Conservation (phyloP, 1,284 basidiomycete species). For the Hemileccinum hortonii region DNA sequence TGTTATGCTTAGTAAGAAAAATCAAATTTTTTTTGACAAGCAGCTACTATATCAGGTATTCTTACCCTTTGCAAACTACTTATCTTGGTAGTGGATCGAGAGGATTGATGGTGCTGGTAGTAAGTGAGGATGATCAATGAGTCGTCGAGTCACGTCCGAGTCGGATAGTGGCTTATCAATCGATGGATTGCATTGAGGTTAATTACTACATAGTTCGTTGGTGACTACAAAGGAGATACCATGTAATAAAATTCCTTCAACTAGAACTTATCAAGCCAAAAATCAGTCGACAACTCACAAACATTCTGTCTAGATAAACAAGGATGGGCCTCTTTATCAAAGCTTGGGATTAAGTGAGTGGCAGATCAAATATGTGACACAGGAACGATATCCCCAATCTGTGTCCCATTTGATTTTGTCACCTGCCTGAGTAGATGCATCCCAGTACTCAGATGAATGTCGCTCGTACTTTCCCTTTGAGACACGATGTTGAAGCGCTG, state of each 20-base stretch:
- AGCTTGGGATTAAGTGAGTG: slow-evolving; percentile 4
- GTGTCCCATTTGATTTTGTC: neutral
- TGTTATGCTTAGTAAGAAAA: neutral
- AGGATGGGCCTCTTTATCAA: slow-evolving; percentile 4
- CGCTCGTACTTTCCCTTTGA: neutral
- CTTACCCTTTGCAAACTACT: too few species aligned
- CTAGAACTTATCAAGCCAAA: slow-evolving; percentile 9
- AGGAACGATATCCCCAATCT: slow-evolving; percentile 1
- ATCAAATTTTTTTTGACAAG: too few species aligned
- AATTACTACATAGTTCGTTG: neutral
- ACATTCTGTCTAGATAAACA: neutral
- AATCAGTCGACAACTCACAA: neutral
- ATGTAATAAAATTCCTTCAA: slow-evolving; percentile 1
- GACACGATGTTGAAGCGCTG: slow-evolving; percentile 1
- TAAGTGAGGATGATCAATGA: too few species aligned
- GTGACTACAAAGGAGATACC: neutral
- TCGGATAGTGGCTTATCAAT: neutral
- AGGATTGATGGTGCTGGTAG: too few species aligned
- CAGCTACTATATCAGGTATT: too few species aligned
- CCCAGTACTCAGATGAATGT: neutral
- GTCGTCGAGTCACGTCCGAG: neutral
- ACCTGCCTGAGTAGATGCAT: slow-evolving; percentile 5
- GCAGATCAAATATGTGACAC: slow-evolving; percentile 6
- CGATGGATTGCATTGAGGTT: neutral
- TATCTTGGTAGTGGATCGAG: too few species aligned